Base-by-base conservation (phyloP, 768 basidiomycete genomes). In the Boletus speciosus region DNA sequence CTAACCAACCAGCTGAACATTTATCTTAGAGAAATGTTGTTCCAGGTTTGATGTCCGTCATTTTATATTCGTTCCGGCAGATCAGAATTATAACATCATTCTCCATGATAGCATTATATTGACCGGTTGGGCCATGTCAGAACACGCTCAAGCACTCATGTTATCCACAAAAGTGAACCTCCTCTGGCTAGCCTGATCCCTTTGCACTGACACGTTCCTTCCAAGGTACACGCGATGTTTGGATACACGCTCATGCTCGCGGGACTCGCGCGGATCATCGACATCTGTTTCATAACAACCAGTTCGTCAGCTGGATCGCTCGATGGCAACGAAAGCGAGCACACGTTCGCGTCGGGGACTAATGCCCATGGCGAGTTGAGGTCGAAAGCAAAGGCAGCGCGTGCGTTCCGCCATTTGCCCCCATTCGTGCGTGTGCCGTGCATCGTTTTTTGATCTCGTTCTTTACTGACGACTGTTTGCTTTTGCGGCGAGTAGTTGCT, bases 81-180 rank as follows among this genome's bases (percentile, higher is more conserved):
- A 55, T 21, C 32, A 21, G 6, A 49, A 38, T 46, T 19, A 14
- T 25, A 46, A 47, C 42, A 5, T 47, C 25, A 23, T 35, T 29
- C 34, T 32, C 7, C 5, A 55, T 14, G 38, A 35, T 55, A 93
- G 88, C 45, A 86, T 95, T 59, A 85, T 93, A 54, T 75, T 97
- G 54, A 97, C 95, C 0, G 95, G 95, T 6, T 96, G 90, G 86
- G 93, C 87, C 0, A 95, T 97, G 90, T 88, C 89, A 0, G 85
- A 90, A 41, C 94, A 97, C 59, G 82, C 82, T 1, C 94, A 98
- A 73, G 84, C 82, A 5, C 76, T 93, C 46, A 86, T 84, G 83
- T 75, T 95, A 37, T 92, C 92, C 1, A 90, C 92, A 1, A 84
- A 84, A 74, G 91, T 91, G 49, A 45, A 61, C 21, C 1, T 39